Evolutionary conservation across 2,329 filamentous ascomycete species (phyloP).

Genomic region (Colletotrichum simmondsii): DNA sequence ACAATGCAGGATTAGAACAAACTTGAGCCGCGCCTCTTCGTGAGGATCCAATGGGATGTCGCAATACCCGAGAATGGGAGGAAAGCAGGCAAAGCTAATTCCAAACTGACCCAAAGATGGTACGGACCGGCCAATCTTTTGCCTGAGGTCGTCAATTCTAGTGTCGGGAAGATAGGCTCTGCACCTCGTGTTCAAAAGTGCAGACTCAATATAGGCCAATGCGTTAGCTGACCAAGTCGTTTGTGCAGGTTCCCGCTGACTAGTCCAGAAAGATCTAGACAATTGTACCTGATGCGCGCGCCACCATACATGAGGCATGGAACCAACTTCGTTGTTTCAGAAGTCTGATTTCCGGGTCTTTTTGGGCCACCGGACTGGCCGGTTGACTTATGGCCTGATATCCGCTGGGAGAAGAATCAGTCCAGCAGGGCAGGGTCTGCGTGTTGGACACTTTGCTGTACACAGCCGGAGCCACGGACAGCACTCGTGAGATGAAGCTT

Average conservation of each 20-base stretch:
- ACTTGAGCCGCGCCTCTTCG: slow-evolving; percentile 23
- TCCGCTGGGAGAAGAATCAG: background rate
- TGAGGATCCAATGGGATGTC: slow-evolving; percentile 20
- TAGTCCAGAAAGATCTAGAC: slow-evolving; percentile 42
- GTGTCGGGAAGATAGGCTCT: slow-evolving; percentile 4
- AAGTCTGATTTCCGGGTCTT: slow-evolving; percentile 35
- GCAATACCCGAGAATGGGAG: slow-evolving; percentile 29
- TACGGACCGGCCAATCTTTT: slow-evolving; percentile 2
- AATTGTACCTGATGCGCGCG: slow-evolving; percentile 21
- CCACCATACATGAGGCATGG: slow-evolving; percentile 24
- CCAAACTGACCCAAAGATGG: slow-evolving; percentile 13
- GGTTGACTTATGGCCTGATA: background rate
- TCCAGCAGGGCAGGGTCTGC: slow-evolving; percentile 30
- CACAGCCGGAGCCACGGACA: slow-evolving; percentile 8
- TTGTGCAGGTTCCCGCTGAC: slow-evolving; percentile 52
- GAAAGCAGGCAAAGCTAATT: slow-evolving; percentile 1
- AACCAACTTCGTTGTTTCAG: slow-evolving; percentile 42
- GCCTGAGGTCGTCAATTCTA: background rate
- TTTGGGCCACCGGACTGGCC: slow-evolving; percentile 19
- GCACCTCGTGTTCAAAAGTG: slow-evolving; percentile 42
- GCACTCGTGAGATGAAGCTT: slow-evolving; percentile 2
- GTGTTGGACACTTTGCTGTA: slow-evolving; percentile 33
- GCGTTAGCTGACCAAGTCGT: slow-evolving; percentile 39
- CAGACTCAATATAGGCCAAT: slow-evolving; percentile 43
- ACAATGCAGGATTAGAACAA: slow-evolving; percentile 25